Evolutionary conservation across 1,284 basidiomycete genomes (phyloP), one percentile per base, ranked within the genome.

Genomic region (Leccinum angustisporum): DNA sequence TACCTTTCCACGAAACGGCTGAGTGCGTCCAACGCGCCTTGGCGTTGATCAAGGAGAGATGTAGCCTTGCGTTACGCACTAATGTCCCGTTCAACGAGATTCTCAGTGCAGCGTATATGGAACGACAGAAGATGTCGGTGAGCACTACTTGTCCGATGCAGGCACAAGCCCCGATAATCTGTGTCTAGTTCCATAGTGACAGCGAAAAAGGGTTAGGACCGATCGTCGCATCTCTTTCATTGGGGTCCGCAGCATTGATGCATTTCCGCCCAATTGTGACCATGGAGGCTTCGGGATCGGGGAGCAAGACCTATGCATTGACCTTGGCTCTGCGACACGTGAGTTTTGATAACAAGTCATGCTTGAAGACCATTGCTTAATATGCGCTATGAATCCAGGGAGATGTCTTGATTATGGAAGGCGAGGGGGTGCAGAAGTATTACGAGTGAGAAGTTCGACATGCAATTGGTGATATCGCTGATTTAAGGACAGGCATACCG

Each of bases 81-180:
- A 61, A 73, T 14, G 65, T 72, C 18, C 63, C 73, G 1, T 92
- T 92, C 76, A 92, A 92, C 66, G 91, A 92, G 70, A 81, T 92
- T 36, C 79, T 92, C 34, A 91, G 86, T 61, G 89, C 87, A 40
- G 90, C 87, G 1, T 92, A 92, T 68, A 90, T 92, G 87, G 87
- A 90, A 69, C 81, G 83, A 61, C 91, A 92, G 72, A 88, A 81
- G 70, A 92, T 92, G 91, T 83, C 88, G 58, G 90, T 91, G 70
- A 70, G 86, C 77, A n/a, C 38, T 30, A 34, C 46, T n/a, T 33
- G 16, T 31, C 36, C 10, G 0, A 21, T 27, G 5, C 30, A 30
- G 51, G 27, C 4, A 25, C 13, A 52, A 25, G 27, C 33, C 5
- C 13, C 59, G 33, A 54, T 66, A 50, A 65, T 54, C n/a, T 62